Evolutionary conservation across 1,139 yeast genomes (phyloP), one percentile per base, ranked within the genome.

Genomic region (Kodamaea sp.): DNA sequence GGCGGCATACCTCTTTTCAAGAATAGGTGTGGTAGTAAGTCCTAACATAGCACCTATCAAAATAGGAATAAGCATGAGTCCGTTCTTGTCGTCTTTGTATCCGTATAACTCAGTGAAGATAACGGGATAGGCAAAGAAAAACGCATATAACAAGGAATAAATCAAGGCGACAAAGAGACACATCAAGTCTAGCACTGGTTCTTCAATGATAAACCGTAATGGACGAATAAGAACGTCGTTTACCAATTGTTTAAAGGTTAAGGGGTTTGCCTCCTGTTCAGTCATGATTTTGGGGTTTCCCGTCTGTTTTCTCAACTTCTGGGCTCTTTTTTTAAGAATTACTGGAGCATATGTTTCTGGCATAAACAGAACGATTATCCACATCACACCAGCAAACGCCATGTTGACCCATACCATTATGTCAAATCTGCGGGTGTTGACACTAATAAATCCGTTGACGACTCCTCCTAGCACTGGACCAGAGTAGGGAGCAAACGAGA

Each of bases 261-360:
- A 58, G 33, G 92, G 90, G 38, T 75, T 76, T 11, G 89, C 87
- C 61, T 88, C 96, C 60, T 85, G 95, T 64, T 88, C 96, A 16
- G 96, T 88, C 90, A 86, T 84, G 47, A 88, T 87, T 55, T 83
- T 81, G 12, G 66, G 66, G 55, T 87, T 83, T 33, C 95, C 95
- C 7, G 95, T 83, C 61, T 84, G 85, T 53, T 79, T 75, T 69
- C 96, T 76, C 52, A 87, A 56, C 46, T 59, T 73, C 48, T 65
- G 63, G 26, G 96, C 96, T 55, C 88, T 76, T 29, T 60, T 70
- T 57, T 84, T 87, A 49, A 88, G 70, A 38, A 88, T 86, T 5
- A 82, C 88, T 4, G 96, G 96, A 2, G 96, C 90, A 59, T 84
- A 88, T 16, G 97, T 89, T 66, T 89, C 97, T 7, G 96, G 96